Evolutionary conservation across 2,329 filamentous ascomycete genomes (phyloP), one percentile per base, ranked within the genome.

Genomic region (Periconia sp.): DNA sequence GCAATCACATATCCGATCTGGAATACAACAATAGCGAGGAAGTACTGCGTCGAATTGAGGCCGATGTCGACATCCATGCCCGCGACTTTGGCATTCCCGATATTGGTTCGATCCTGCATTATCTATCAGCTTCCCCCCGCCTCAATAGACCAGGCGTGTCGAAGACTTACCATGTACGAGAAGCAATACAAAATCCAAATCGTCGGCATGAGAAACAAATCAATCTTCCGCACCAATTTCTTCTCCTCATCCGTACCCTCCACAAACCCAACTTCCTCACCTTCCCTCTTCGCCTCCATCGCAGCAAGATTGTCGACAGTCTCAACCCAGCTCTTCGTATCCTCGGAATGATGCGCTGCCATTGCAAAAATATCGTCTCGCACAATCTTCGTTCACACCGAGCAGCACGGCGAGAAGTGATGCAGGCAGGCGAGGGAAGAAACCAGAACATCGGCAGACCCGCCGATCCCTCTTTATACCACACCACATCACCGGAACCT

Each of bases 11-110:
- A 59, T 25, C 56, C 54, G 16, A 59, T 34, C 34, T 57, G 55
- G 21, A 57, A 59, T 6, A 59, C 52, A 11, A 59, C 57, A 11
- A 61, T 52, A 6, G 55, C 50, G 18, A 60, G 50, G 21, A 57
- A 58, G 39, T 60, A 87, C 48, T 85, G 73, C 29, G 84, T 80
- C 1, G 80, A 82, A n/a, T 24, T 49, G 13, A 67, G 46, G 1
- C 52, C 43, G 4, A 59, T 41, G 17, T 59, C 51, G 8, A 18
- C 40, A 13, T 46, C 56, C 30, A 65, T 54, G 16, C 63, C 59
- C 18, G 65, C 61, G 12, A 72, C 61, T 22, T 62, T 62, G 40
- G 58, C 72, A 75, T 81, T 84, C 21, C 52, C 57, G 41, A 64
- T 61, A 28, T n/a, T n/a, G n/a, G n/a, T n/a, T n/a, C n/a, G n/a